Evolutionary conservation across 148 eudicot species (phyloP).

Genomic region (Selenicereus undatus): DNA sequence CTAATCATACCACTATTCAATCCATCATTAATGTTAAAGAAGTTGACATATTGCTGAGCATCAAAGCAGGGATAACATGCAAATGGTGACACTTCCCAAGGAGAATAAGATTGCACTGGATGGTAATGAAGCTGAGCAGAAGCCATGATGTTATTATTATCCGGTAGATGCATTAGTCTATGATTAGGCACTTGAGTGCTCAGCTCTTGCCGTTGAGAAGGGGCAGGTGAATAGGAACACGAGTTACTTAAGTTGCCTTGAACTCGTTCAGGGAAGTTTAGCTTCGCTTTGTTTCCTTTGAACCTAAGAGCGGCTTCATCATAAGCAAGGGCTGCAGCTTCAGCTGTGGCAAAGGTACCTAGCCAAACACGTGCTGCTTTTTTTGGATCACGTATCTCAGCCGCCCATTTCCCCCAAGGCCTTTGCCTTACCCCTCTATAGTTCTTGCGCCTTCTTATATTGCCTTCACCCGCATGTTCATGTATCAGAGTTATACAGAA

Average conservation of each 20-base stretch:
- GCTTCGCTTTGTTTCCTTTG: conserved; percentile 59
- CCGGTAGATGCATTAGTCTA: neutral
- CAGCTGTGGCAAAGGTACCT: conserved; percentile 65
- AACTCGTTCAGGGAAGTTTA: conserved; percentile 61
- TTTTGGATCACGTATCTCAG: conserved; percentile 56
- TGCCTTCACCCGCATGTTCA: conserved; percentile 9
- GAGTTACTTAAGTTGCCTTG: conserved; percentile 20
- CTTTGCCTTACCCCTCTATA: conserved; percentile 62
- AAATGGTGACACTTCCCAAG: conserved; percentile 13
- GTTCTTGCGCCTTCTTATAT: conserved; percentile 30
- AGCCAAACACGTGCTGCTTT: conserved; percentile 65
- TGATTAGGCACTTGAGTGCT: neutral
- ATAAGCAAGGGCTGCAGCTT: conserved; percentile 57
- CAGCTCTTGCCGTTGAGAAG: neutral
- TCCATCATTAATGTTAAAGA: neutral
- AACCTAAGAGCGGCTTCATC: conserved; percentile 60
- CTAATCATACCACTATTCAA: neutral
- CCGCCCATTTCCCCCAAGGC: conserved; percentile 67
- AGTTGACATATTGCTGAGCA: conserved; percentile 8
- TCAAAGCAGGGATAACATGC: conserved; percentile 7
- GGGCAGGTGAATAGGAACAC: conserved; percentile 3
- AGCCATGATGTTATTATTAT: conserved; percentile 4
- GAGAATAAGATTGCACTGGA: neutral
- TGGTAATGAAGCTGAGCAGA: neutral
- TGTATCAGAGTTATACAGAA: neutral